Conservation (phyloP, 805 yeast species). For the Candida sonorensis region DNA sequence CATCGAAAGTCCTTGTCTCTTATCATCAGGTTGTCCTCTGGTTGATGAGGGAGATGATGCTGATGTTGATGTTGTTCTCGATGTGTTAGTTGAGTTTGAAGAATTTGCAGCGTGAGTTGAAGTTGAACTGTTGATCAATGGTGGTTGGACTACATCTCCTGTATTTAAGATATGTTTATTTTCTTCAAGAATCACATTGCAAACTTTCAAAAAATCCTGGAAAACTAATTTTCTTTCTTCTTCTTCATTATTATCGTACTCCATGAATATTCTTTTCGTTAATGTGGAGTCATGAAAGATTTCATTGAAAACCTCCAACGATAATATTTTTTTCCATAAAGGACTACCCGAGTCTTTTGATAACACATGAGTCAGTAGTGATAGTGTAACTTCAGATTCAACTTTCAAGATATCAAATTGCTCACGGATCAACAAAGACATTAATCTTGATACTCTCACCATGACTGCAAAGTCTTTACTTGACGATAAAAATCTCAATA, state of each 20-base stretch:
- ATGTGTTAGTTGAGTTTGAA: conserved; percentile 3
- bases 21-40: conserved; percentile 8
- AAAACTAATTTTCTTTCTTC: conserved; percentile 55
- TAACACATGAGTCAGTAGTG: conserved; percentile 68
- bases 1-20: conserved; percentile 29
- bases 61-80: conserved; percentile 1
- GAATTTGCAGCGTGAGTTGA: conserved; percentile 9
- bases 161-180: conserved; percentile 28
- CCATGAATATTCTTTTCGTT: conserved; percentile 45
- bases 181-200: conserved; percentile 31
- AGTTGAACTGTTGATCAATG: conserved; percentile 7
- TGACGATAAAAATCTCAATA: conserved; percentile 57
- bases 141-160: conserved; percentile 27
- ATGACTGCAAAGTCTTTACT: conserved; percentile 58
- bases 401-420: conserved; percentile 57
- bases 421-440: conserved; percentile 53
- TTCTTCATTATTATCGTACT: conserved; percentile 48
- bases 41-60: conserved; percentile 8
- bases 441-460: conserved; percentile 69
- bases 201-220: conserved; percentile 43
- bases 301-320: conserved; percentile 65
- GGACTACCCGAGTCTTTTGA: conserved; percentile 48
- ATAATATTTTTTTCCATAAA: conserved; percentile 66
- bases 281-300: conserved; percentile 51
- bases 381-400: conserved; percentile 77